Percentiles rank a stretch among this genome's conserved stretches.
These are phyloP conservation scores for Aureobasidium vineae DNA, from an alignment of 2,329 filamentous ascomycete species.

Conservation along the genomic window DNA sequence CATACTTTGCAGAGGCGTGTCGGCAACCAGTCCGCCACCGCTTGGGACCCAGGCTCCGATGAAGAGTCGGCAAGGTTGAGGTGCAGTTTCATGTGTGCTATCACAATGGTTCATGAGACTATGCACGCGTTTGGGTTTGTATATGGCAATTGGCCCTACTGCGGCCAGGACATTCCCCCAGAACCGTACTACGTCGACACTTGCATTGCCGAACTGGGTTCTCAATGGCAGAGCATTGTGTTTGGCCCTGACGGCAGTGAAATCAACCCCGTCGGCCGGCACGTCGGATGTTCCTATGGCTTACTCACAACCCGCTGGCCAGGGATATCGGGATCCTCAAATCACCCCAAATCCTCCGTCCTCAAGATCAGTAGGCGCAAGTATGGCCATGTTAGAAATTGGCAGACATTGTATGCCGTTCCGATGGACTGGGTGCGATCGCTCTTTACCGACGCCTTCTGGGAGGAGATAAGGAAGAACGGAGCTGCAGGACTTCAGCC, in stretches of 20 bases:
- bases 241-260: not conserved
- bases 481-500: not conserved
- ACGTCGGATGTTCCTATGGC: not conserved
- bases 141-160: not conserved
- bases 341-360: not conserved
- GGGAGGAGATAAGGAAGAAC: not conserved
- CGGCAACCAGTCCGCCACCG: not conserved
- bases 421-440: not conserved
- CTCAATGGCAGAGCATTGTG: not conserved
- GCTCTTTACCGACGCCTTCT: not conserved
- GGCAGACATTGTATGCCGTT: not conserved
- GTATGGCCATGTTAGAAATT: not conserved
- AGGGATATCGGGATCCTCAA: not conserved
- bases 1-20: not conserved
- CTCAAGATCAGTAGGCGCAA: not conserved
- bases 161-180: not conserved
- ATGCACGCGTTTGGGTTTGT: not conserved
- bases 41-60: not conserved
- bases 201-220: not conserved
- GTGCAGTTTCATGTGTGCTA: not conserved
- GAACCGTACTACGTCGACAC: not conserved
- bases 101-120: not conserved
- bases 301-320: not conserved
- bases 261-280: not conserved
- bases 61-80: not conserved